Evolutionary conservation across 2,329 filamentous ascomycete genomes (phyloP).

Genomic region (Penicillium sp.): DNA sequence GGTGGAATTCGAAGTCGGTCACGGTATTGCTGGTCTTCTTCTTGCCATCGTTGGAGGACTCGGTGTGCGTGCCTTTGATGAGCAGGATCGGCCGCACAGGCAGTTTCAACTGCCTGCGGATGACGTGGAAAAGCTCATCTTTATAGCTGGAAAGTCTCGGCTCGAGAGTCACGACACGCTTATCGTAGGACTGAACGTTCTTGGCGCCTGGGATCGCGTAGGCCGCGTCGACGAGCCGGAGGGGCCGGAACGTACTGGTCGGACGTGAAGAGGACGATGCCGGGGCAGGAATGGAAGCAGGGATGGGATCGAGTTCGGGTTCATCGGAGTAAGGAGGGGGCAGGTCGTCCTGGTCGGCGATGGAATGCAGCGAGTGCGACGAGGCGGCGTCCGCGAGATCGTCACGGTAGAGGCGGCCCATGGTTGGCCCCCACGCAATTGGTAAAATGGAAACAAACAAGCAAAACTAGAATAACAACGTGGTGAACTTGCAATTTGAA

Average conservation of each 20-base stretch:
- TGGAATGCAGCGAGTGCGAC: constrained; percentile 21
- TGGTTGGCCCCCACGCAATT: background rate
- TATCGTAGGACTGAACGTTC: constrained; percentile 6
- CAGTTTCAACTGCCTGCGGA: constrained; percentile 22
- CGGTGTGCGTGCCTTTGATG: constrained; percentile 19
- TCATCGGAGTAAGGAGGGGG: constrained; percentile 28
- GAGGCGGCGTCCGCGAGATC: constrained; percentile 14
- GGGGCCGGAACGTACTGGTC: constrained; percentile 2
- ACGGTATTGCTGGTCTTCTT: constrained; percentile 13
- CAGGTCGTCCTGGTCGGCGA: constrained; percentile 18
- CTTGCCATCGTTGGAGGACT: constrained; percentile 14
- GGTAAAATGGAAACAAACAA: background rate
- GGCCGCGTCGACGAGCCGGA: constrained; percentile 21
- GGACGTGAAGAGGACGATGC: background rate
- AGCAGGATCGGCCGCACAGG: constrained; percentile 22
- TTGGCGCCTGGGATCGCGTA: constrained; percentile 19
- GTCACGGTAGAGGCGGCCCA: constrained; percentile 17
- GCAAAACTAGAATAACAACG: background rate
- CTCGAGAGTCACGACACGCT: constrained; percentile 13
- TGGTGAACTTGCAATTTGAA: background rate
- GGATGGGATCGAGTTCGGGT: constrained; percentile 5
- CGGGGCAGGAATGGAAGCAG: background rate
- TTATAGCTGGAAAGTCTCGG: constrained; percentile 17
- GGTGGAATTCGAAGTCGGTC: constrained; percentile 22
- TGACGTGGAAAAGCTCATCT: constrained; percentile 16